These are phyloP conservation scores for Globisporangium heterothallicum DNA, from an alignment of 352 stramenopile species.

Conservation along the genomic window DNA sequence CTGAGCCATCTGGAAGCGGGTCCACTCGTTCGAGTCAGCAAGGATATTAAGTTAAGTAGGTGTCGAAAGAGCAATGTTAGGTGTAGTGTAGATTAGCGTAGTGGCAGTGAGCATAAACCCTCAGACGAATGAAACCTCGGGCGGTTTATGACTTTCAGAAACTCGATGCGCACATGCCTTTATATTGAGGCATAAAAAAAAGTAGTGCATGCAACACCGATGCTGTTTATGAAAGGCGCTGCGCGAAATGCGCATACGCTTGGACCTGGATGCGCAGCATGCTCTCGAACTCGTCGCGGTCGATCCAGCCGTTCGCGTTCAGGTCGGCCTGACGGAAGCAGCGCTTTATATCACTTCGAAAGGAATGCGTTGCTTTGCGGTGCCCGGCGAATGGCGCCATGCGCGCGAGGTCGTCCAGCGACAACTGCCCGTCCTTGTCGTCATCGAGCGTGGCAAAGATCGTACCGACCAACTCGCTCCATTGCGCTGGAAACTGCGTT, in stretches of 20 bases:
- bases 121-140: too few relatives aligned
- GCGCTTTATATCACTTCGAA: conserved; percentile 50
- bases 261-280: conserved; percentile 45
- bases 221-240: conserved; percentile 21
- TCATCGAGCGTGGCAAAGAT: conserved; percentile 50
- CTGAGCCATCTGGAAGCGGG: neutral
- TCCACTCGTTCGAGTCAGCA: neutral
- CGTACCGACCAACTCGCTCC: conserved; percentile 22
- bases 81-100: neutral
- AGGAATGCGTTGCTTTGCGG: conserved; percentile 32
- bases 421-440: conserved; percentile 45
- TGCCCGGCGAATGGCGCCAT: conserved; percentile 32
- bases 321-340: conserved; percentile 55
- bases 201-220: too few relatives aligned
- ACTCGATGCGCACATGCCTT: too few relatives aligned
- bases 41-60: too few relatives aligned
- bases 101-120: too few relatives aligned
- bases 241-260: conserved; percentile 48
- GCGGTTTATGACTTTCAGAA: too few relatives aligned
- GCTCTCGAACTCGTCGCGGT: conserved; percentile 33
- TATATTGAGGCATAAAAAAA: too few relatives aligned
- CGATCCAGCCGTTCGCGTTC: conserved; percentile 28
- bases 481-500: conserved; percentile 23
- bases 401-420: conserved; percentile 34
- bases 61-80: too few relatives aligned